Evolutionary conservation across 306 rosid species (phyloP).

Genomic region (Lablab purpureus): DNA sequence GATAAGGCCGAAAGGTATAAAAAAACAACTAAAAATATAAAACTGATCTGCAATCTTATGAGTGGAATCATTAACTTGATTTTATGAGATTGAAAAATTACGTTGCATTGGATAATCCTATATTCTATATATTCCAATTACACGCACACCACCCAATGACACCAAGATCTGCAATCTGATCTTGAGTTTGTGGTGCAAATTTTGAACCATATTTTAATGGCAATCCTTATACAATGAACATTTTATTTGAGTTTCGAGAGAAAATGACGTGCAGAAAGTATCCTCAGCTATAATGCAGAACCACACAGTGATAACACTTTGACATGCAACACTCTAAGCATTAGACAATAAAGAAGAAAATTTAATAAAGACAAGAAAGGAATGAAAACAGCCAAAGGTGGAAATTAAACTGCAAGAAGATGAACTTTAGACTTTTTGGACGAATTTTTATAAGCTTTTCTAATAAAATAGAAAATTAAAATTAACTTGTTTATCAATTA

Average conservation of each 20-base stretch:
- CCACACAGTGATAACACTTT: neutral
- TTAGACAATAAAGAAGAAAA: neutral
- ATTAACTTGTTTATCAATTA: no score
- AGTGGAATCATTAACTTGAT: neutral
- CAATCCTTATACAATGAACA: neutral
- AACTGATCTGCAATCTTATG: no score
- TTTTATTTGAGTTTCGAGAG: neutral
- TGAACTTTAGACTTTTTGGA: neutral
- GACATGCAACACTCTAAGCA: neutral
- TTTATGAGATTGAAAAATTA: neutral
- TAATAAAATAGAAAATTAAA: no score
- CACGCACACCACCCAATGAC: slow-evolving; percentile 6
- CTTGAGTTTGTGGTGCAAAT: slow-evolving; percentile 18
- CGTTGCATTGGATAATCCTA: neutral
- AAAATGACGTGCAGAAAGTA: slow-evolving; percentile 28
- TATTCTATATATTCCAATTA: neutral
- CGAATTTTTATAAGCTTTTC: no score
- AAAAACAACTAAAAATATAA: neutral
- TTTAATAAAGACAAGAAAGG: neutral
- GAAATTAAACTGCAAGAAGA: neutral
- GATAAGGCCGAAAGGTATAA: neutral
- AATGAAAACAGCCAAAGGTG: neutral
- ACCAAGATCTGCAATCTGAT: slow-evolving; percentile 22
- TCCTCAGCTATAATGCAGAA: neutral
- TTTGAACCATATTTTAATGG: neutral